Percentiles rank a stretch among this genome's conserved stretches.
These are phyloP conservation scores for Endoconidiophora polonica DNA, from an alignment of 2,329 filamentous ascomycete species.

Conservation along the genomic window DNA sequence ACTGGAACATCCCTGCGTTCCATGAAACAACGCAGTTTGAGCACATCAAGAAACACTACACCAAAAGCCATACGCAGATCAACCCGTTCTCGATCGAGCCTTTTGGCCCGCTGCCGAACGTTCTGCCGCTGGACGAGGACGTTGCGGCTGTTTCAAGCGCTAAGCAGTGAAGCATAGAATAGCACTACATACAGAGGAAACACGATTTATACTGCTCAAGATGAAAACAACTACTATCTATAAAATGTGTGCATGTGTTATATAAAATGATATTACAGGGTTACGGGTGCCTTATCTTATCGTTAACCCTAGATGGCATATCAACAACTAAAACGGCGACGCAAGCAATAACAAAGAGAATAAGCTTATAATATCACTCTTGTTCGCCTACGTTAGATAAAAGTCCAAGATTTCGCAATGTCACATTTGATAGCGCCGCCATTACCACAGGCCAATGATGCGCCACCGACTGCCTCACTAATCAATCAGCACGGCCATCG, in stretches of 20 bases:
- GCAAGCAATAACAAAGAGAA: no score
- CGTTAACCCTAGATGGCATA: background rate
- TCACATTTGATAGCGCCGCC: constrained; percentile 12
- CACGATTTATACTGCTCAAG: background rate
- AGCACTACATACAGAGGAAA: constrained; percentile 13
- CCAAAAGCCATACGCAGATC: constrained; percentile 45
- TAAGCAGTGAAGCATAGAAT: background rate
- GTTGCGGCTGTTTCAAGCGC: constrained; percentile 32
- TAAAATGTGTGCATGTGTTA: background rate
- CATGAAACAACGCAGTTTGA: constrained; percentile 73
- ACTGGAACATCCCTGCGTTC: constrained; percentile 72
- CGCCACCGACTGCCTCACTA: constrained; percentile 34
- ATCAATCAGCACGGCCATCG: constrained; percentile 60
- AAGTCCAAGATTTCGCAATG: constrained; percentile 1
- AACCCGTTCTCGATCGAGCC: constrained; percentile 63
- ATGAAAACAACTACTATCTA: background rate
- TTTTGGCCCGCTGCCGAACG: constrained; percentile 66
- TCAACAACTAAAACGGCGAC: background rate
- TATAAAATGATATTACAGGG: no score
- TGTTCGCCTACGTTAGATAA: no score
- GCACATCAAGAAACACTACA: constrained; percentile 76
- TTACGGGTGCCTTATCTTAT: background rate
- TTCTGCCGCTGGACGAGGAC: constrained; percentile 63
- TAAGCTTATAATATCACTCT: no score
- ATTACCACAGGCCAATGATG: constrained; percentile 20